Percentiles rank a stretch among this genome's conserved stretches.
Evolutionary conservation across 75 land plant species (phyloP).

Genomic region (Selaginella moellendorffii): DNA sequence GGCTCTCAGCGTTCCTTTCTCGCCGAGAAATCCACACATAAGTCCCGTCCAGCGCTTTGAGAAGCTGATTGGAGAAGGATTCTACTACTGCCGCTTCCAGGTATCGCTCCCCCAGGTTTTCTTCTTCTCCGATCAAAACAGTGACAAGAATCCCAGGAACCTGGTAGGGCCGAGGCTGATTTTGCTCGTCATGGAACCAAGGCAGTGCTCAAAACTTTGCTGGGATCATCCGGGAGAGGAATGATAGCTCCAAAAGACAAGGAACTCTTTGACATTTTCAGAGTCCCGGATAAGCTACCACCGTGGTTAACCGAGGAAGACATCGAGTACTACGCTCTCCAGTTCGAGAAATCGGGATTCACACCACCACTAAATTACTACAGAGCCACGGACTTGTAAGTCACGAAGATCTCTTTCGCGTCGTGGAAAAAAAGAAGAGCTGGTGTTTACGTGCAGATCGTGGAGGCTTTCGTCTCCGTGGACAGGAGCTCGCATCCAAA

Average conservation of each 20-base stretch:
- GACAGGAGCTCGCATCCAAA: conserved; percentile 20
- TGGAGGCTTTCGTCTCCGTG: conserved; percentile 42
- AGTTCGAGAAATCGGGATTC: conserved; percentile 1
- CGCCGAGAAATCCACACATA: neutral
- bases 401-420: no score
- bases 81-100: neutral
- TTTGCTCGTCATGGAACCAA: neutral
- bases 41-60: neutral
- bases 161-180: conserved; percentile 5
- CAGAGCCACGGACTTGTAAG: conserved; percentile 4
- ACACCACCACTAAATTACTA: conserved; percentile 3
- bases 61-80: neutral
- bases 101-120: neutral
- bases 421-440: no score
- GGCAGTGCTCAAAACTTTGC: neutral
- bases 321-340: neutral
- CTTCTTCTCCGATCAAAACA: no score
- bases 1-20: neutral
- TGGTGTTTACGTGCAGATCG: conserved; percentile 20
- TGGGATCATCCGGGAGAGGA: neutral
- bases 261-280: neutral
- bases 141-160: no score
- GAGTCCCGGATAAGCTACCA: neutral
- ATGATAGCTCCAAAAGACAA: neutral
- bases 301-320: conserved; percentile 6